A percentile compares a stretch with the other conserved stretches of the same genome.
Evolutionary conservation across 2,329 filamentous ascomycete genomes (phyloP).

Genomic region (Zymoseptoria ardabiliae): DNA sequence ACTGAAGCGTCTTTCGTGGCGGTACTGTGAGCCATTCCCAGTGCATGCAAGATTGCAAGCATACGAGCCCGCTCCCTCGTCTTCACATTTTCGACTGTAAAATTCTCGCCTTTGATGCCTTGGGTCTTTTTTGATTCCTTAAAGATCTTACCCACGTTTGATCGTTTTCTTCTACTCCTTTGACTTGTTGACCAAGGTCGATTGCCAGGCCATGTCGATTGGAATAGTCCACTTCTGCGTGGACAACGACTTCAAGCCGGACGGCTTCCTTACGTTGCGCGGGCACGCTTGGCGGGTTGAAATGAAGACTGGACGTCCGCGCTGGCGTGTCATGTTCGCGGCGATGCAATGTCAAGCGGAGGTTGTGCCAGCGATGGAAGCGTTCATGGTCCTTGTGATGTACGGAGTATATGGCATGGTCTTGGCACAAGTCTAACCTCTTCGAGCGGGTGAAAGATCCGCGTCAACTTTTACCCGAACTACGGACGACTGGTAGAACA

Average conservation of each 20-base stretch:
- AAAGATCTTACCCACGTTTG: background rate
- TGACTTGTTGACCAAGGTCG: background rate
- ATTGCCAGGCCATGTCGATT: background rate
- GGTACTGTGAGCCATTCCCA: conserved; percentile 1
- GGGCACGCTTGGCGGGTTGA: too few relatives aligned
- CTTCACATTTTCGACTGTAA: conserved; percentile 1
- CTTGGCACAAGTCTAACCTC: background rate
- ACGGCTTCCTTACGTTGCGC: too few relatives aligned
- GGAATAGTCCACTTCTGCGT: background rate
- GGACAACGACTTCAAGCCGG: background rate
- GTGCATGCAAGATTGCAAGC: background rate
- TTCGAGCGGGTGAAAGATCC: background rate
- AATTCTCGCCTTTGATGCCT: background rate
- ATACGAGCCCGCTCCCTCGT: background rate
- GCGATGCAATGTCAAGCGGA: too few relatives aligned
- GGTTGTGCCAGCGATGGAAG: too few relatives aligned
- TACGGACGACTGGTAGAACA: too few relatives aligned
- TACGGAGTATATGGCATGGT: background rate
- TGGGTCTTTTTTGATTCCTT: background rate
- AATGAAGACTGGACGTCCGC: too few relatives aligned
- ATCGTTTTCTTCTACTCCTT: background rate
- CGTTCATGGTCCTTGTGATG: too few relatives aligned
- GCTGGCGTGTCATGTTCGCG: too few relatives aligned
- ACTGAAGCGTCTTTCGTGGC: background rate
- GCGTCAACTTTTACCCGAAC: background rate